Evolutionary conservation across 148 eudicot species (phyloP).

Genomic region (Camellia lanceoleosa): DNA sequence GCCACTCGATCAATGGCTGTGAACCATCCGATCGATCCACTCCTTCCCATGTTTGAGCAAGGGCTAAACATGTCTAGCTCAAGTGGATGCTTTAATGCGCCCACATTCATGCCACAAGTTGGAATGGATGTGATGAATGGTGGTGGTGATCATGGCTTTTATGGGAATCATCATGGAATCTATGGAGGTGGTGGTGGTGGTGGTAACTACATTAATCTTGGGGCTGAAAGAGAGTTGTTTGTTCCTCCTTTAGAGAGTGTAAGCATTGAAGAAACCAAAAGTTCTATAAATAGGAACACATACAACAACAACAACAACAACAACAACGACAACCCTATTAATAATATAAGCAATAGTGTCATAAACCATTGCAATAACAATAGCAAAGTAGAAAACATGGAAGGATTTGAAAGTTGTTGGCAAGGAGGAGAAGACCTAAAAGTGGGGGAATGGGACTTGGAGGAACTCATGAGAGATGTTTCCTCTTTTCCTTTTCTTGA

Average conservation of each 20-base stretch:
- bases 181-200: slow-evolving; percentile 23
- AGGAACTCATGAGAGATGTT: slow-evolving; percentile 72
- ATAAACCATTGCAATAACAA: slow-evolving; percentile 26
- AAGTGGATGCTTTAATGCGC: slow-evolving; percentile 32
- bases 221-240: slow-evolving; percentile 38
- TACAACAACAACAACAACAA: slow-evolving; percentile 26
- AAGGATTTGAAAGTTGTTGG: slow-evolving; percentile 36
- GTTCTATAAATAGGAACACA: slow-evolving; percentile 30
- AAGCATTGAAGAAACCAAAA: slow-evolving; percentile 29
- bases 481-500: slow-evolving; percentile 59
- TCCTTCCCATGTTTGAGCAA: not conserved
- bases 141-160: slow-evolving; percentile 4
- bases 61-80: slow-evolving; percentile 23
- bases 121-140: slow-evolving; percentile 9
- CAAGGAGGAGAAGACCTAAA: slow-evolving; percentile 55
- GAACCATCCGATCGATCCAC: slow-evolving; percentile 26
- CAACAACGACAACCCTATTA: not conserved
- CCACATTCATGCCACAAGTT: slow-evolving; percentile 40
- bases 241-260: slow-evolving; percentile 55
- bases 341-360: too few relatives aligned
- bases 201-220: slow-evolving; percentile 17
- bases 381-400: slow-evolving; percentile 26
- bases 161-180: slow-evolving; percentile 27
- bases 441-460: slow-evolving; percentile 83
- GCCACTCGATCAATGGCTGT: slow-evolving; percentile 32